These are phyloP conservation scores for Xylariaceae sp. DNA, from an alignment of 2,329 filamentous ascomycete genomes.

Conservation along the genomic window DNA sequence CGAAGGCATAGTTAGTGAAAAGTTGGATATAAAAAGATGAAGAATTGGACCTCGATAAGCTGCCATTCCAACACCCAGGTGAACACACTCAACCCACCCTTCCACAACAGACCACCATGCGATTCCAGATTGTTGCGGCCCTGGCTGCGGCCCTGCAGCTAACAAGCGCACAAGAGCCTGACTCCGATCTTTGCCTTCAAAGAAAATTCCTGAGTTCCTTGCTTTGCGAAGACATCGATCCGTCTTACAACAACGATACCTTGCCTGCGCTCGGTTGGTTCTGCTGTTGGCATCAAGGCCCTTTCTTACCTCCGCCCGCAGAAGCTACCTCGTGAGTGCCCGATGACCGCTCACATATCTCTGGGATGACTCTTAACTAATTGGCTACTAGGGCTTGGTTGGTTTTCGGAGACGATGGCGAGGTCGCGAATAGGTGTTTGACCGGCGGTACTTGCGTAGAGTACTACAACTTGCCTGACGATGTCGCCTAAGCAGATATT, in stretches of 20 bases:
- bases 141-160: neutral
- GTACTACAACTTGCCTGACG: neutral
- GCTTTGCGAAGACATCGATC: constrained; percentile 8
- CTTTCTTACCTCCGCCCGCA: constrained; percentile 12
- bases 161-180: constrained; percentile 1
- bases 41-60: no score
- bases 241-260: constrained; percentile 13
- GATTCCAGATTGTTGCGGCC: neutral
- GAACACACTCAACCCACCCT: no score
- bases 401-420: constrained; percentile 12
- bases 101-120: neutral
- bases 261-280: constrained; percentile 13
- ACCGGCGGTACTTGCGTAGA: constrained; percentile 4
- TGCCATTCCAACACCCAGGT: no score
- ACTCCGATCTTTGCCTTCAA: constrained; percentile 15
- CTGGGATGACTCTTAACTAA: neutral
- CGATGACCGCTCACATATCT: no score
- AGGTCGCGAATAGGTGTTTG: constrained; percentile 13
- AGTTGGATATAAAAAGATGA: no score
- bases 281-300: constrained; percentile 16
- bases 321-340: constrained; percentile 12
- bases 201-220: constrained; percentile 7
- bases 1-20: neutral
- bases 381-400: constrained; percentile 12
- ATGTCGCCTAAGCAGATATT: no score